phyloP scores from a whole-genome alignment of 352 stramenopile species.

The Pythium phragmiticola region DNA sequence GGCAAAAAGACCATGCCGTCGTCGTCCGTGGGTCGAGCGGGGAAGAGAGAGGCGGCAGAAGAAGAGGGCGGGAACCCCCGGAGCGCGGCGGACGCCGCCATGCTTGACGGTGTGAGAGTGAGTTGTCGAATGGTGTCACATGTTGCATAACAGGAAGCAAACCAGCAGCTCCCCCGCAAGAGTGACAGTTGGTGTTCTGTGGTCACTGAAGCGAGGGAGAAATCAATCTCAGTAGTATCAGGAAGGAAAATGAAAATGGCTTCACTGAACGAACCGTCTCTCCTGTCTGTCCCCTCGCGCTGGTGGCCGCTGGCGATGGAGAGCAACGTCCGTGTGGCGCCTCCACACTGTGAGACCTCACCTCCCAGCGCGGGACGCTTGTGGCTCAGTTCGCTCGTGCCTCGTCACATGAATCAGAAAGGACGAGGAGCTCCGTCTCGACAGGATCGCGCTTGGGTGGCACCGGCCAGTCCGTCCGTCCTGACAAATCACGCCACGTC shows the following conservation, averaged over 20 bases:
- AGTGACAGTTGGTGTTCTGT: constrained; percentile 4
- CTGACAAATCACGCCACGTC: background rate
- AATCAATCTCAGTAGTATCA: constrained; percentile 8
- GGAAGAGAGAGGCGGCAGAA: background rate
- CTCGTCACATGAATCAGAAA: background rate
- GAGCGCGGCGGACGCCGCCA: background rate
- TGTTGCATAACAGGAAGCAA: background rate
- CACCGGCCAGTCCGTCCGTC: too few species aligned
- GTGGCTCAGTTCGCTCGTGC: background rate
- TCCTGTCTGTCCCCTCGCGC: too few species aligned
- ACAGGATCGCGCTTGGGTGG: too few species aligned
- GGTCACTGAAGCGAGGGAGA: background rate
- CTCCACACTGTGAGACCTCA: background rate
- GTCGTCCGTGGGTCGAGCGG: constrained; percentile 3
- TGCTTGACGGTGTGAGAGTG: background rate
- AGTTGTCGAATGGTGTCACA: background rate
- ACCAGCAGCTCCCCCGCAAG: constrained; percentile 12
- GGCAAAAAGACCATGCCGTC: constrained; percentile 55
- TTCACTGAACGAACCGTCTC: background rate
- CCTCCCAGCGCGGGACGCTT: background rate
- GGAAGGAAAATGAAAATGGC: background rate
- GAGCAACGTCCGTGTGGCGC: too few species aligned
- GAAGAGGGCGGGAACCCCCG: background rate
- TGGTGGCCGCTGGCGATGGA: too few species aligned
- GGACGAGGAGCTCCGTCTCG: too few species aligned